These are phyloP conservation scores for Hawksworthiomyces lignivorus DNA, from an alignment of 2,329 filamentous ascomycete species.

Conservation along the genomic window DNA sequence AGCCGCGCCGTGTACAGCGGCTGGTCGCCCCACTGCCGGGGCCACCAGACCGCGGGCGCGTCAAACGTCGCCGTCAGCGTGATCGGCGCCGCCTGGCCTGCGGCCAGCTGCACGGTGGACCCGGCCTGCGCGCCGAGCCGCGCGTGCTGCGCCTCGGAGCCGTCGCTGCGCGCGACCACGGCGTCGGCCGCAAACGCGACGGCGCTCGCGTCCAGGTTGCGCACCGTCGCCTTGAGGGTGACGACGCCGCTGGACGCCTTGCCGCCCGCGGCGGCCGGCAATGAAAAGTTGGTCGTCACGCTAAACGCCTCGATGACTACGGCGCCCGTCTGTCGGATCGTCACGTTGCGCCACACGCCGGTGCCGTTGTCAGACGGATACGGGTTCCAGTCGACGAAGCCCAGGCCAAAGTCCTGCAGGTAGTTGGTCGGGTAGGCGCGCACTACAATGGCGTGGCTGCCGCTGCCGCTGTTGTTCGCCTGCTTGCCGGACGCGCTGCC, in stretches of 20 bases:
- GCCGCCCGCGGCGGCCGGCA: conserved; percentile 16
- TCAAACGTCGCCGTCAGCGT: conserved; percentile 15
- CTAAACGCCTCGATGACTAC: conserved; percentile 38
- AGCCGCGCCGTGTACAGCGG: conserved; percentile 25
- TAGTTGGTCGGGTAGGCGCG: conserved; percentile 52
- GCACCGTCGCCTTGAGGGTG: conserved; percentile 29
- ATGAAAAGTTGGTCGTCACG: conserved; percentile 34
- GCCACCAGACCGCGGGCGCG: conserved; percentile 47
- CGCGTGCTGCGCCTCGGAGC: conserved; percentile 8
- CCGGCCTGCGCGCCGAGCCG: not conserved
- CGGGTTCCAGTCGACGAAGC: conserved; percentile 57
- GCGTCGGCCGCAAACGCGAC: conserved; percentile 27
- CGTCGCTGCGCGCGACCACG: conserved; percentile 19
- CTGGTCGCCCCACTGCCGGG: conserved; percentile 48
- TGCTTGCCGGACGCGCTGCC: conserved; percentile 15
- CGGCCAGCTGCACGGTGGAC: conserved; percentile 7
- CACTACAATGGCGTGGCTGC: conserved; percentile 44
- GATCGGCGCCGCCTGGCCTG: not conserved
- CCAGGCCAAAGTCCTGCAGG: conserved; percentile 49
- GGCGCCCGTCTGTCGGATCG: conserved; percentile 46
- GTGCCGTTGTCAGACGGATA: conserved; percentile 55
- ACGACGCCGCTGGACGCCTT: conserved; percentile 24
- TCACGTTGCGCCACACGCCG: conserved; percentile 53
- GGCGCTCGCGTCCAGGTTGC: conserved; percentile 30
- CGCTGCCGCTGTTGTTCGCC: conserved; percentile 10